Evolutionary conservation across 208 protist species (phyloP).

Genomic region (Polymyxa betae): DNA sequence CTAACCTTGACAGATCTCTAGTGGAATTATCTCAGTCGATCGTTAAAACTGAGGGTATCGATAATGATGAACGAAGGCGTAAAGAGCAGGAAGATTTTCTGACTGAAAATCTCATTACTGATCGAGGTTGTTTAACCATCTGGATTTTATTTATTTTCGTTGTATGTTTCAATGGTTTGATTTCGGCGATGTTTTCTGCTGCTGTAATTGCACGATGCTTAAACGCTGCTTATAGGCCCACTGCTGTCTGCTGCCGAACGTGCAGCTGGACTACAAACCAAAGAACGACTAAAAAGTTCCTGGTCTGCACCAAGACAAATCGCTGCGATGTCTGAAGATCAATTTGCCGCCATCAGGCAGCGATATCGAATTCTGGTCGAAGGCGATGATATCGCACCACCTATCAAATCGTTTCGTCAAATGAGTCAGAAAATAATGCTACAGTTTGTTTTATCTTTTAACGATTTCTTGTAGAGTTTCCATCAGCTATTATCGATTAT

Average conservation of each 20-base stretch:
- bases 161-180: slow-evolving; percentile 9
- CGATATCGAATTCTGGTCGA: slow-evolving; percentile 78
- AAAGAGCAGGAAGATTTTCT: slow-evolving; percentile 43
- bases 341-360: slow-evolving; percentile 65
- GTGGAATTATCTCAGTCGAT: not conserved
- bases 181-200: not conserved
- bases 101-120: slow-evolving; percentile 20
- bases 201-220: slow-evolving; percentile 40
- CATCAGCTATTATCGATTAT: slow-evolving; percentile 69
- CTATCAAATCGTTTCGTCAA: slow-evolving; percentile 74
- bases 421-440: slow-evolving; percentile 47
- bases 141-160: slow-evolving; percentile 56
- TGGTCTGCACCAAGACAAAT: slow-evolving; percentile 73
- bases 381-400: slow-evolving; percentile 77
- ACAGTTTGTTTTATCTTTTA: not conserved
- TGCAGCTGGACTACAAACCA: slow-evolving; percentile 73
- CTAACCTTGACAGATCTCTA: not conserved
- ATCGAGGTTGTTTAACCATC: slow-evolving; percentile 65
- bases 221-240: slow-evolving; percentile 66
- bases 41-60: not conserved
- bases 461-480: slow-evolving; percentile 63
- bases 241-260: slow-evolving; percentile 75
- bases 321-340: slow-evolving; percentile 60
- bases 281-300: slow-evolving; percentile 69
- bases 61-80: not conserved